Base-by-base conservation (phyloP, 2,329 filamentous ascomycete genomes). In the Lasiodiplodia sp. region DNA sequence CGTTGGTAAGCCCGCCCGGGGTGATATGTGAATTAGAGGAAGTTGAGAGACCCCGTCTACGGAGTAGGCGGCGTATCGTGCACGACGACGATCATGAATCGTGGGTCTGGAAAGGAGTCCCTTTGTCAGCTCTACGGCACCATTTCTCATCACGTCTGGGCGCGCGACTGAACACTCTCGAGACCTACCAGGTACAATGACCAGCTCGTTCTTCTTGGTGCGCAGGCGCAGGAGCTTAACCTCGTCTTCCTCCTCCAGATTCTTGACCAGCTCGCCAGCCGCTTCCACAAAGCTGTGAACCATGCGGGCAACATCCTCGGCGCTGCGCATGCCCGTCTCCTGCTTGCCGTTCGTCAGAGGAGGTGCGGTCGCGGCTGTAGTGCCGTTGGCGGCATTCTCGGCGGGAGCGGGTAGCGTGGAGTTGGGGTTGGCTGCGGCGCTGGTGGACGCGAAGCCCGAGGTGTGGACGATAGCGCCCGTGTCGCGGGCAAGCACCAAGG, bases 141-240 rank as follows among this genome's bases (percentile, higher is more conserved):
- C 18, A 21, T n/a, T 47, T 47, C 1, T 2, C 44, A 16, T n/a
- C 44, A 6, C 44, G 14, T 16, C 7, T 14, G 18, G 40, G 40
- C 14, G 14, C 40, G 4, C 7, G 5, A 10, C 44, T 47, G 44
- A 47, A n/a, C n/a, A n/a, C n/a, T 47, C 44, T 25, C 1, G 4
- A 31, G 37, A 31, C 79, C 57, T 77, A 85, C 84, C 84, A 66
- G 92, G 92, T 23, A 95, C 91, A 75, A 96, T 92, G 69, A 96
- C 91, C 71, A 96, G 82, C 79, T 96, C 93, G 73, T 94, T 91
- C 79, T 92, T 94, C 83, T 90, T 93, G n/a, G 92, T 95, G 72
- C 93, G 87, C 72, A 96, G 77, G 71, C 92, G 86, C 64, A 96
- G 80, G 58, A 96, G 83, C 80, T 90, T 93, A 71, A 94, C 80